phyloP scores from a whole-genome alignment of 768 basidiomycete species.

The Glaciozyma antarctica region DNA sequence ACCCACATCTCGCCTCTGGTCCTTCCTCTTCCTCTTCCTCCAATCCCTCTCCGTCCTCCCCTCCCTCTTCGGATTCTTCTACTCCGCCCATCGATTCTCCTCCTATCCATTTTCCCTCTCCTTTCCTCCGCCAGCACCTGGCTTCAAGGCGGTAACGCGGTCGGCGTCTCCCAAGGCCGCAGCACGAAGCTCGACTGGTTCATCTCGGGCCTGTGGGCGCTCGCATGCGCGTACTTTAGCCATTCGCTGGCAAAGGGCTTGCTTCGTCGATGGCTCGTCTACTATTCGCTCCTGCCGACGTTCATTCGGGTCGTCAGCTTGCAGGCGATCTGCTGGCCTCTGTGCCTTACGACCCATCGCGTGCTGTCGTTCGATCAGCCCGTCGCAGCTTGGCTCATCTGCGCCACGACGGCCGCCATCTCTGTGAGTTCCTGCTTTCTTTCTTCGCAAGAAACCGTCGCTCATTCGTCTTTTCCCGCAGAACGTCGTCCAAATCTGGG shows the following conservation, averaged over 20 bases:
- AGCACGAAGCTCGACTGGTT: conserved; percentile 31
- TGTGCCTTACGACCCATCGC: conserved; percentile 72
- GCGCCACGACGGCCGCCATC: conserved; percentile 77
- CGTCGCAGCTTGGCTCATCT: conserved; percentile 78
- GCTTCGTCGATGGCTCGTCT: conserved; percentile 76
- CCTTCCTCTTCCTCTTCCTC: conserved; percentile 22
- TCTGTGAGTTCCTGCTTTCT: conserved; percentile 27
- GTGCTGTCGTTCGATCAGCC: conserved; percentile 66
- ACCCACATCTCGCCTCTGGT: conserved; percentile 12
- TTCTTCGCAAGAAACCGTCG: not conserved
- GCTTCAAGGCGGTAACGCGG: not conserved
- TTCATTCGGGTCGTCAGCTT: conserved; percentile 83
- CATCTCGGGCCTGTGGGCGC: conserved; percentile 25
- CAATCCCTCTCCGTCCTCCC: conserved; percentile 28
- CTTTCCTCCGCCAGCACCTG: conserved; percentile 10
- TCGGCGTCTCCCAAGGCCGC: conserved; percentile 9
- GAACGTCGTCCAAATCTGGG: conserved; percentile 84
- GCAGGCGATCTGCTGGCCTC: conserved; percentile 94
- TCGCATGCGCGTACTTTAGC: conserved; percentile 62
- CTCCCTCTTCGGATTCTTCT: conserved; percentile 29
- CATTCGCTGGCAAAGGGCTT: conserved; percentile 79
- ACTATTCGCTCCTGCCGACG: conserved; percentile 78
- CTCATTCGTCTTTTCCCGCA: conserved; percentile 37
- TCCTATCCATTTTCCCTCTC: conserved; percentile 1
- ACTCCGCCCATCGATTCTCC: conserved; percentile 28